Evolutionary conservation across 768 basidiomycete genomes (phyloP).

Genomic region (Rhodotorula kratochvilovae): DNA sequence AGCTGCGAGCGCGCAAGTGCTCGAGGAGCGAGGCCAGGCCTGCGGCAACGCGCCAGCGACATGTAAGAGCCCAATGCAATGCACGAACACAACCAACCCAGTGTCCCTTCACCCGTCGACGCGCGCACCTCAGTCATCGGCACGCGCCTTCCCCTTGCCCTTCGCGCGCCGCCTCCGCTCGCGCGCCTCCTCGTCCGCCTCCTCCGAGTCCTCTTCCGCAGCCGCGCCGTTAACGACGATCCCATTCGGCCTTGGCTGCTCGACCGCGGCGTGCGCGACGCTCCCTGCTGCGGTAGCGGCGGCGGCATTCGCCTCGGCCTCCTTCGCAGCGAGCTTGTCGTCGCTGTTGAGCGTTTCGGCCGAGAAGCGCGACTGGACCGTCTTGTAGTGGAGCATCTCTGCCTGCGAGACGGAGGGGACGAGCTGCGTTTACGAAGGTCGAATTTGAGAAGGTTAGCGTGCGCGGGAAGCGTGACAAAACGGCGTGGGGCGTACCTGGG

Average conservation of each 20-base stretch:
- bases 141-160: constrained; percentile 17
- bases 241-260: not conserved
- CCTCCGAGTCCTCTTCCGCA: not conserved
- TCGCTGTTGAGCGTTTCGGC: constrained; percentile 42
- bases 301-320: not conserved
- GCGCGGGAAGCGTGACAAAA: not conserved
- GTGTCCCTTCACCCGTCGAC: not conserved
- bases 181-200: not conserved
- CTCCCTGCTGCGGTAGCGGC: not conserved
- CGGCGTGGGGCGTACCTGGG: constrained; percentile 48
- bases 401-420: constrained; percentile 75
- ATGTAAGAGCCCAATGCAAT: no score
- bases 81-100: not conserved
- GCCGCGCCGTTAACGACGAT: not conserved
- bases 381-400: constrained; percentile 78
- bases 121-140: not conserved
- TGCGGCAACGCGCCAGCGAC: no score
- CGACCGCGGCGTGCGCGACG: not conserved
- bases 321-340: constrained; percentile 28
- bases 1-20: no score
- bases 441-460: no score
- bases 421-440: no score
- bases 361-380: constrained; percentile 67
- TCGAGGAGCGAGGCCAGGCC: no score
- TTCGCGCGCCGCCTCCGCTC: not conserved